A percentile compares a stretch with the other conserved stretches of the same genome.
Conservation (phyloP, 2,329 filamentous ascomycete species). For the Emmonsiellopsis sp. region DNA sequence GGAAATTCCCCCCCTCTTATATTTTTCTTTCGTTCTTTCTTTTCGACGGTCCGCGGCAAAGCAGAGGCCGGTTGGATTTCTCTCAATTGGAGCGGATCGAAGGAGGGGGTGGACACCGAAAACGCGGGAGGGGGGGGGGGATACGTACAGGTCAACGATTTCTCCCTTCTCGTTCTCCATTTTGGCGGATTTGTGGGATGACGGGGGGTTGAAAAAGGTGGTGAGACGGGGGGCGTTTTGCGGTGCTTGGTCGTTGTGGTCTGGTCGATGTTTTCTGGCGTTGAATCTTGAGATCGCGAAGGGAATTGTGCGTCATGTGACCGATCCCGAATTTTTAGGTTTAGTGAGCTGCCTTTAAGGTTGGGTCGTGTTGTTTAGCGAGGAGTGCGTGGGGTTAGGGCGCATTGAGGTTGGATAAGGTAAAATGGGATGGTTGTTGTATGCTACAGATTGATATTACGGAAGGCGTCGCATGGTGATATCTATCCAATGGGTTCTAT, state of each 20-base stretch:
- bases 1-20: no score
- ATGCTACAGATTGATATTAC: no score
- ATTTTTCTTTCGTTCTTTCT: no score
- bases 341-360: background rate
- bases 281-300: conserved; percentile 3
- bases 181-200: conserved; percentile 42
- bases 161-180: conserved; percentile 99
- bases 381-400: background rate
- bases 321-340: background rate
- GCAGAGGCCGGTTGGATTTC: no score
- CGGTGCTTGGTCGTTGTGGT: conserved; percentile 7
- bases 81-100: background rate
- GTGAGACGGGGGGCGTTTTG: conserved; percentile 2
- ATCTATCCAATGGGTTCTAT: background rate
- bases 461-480: no score
- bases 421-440: no score
- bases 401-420: background rate
- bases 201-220: conserved; percentile 16
- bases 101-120: background rate
- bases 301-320: conserved; percentile 15
- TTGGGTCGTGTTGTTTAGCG: background rate
- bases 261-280: conserved; percentile 4
- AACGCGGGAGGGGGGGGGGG: background rate
- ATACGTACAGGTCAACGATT: conserved; percentile 92
- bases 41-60: no score